Evolutionary conservation across 129 eudicot species (phyloP), one percentile per base, ranked within the genome.

Genomic region (Arctium lappa): DNA sequence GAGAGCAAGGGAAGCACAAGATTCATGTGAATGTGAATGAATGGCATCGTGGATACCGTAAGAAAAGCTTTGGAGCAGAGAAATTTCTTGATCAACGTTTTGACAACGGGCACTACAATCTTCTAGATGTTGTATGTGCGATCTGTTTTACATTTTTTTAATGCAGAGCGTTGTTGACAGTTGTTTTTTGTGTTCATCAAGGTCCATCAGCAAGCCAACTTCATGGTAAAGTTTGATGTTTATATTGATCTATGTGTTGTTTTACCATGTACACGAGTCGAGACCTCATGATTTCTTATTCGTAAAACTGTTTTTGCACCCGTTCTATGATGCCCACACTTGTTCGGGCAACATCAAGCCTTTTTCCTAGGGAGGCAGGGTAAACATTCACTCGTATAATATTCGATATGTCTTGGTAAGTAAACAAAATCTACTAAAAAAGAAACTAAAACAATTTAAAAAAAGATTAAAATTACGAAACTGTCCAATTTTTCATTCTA

Each of bases 201-300:
- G 97, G 98, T 73, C 87, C 93, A 62, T 88, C 98, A 66, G 97
- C 97, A 75, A 82, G 87, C 79, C 94, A 94, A 74, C 97, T 95
- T 82, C 98, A 92, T 69, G 98, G 98, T 95, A 91, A 32, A 44
- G 0, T 77, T 82, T 81, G 66, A 38, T 79, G 32, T 69, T 56
- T 75, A 8, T 37, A 10, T 40, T 75, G 50, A 65, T 31, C 72
- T 50, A 31, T 48, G 30, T 80, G 84, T 32, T 84, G 29, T 50
- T 77, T 90, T 80, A n/a, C 62, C 13, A 38, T 83, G 50, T 82
- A 80, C 77, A 31, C 70, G 69, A 79, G 81, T 63, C 30, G 48
- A 50, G 30, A 81, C 13, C 33, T 82, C 53, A 15, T 73, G 34
- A 69, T 72, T 65, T 86, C 18, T 72, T 77, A 53, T 37, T 79